phyloP scores from a whole-genome alignment of 495 filamentous ascomycete species.

The Eremomyces bilateralis region DNA sequence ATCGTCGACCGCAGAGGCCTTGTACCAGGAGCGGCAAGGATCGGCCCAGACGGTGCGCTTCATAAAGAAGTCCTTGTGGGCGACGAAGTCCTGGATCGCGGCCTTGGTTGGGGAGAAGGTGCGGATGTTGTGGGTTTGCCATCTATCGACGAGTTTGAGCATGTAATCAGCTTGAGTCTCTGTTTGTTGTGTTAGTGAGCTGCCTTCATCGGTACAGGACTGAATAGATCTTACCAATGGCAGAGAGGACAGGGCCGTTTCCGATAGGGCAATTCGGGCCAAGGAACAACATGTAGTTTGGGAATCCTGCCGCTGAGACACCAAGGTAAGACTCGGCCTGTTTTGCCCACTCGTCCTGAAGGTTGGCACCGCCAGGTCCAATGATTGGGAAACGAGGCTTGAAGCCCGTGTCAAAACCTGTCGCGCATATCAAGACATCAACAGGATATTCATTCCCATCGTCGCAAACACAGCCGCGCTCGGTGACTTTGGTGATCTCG shows the following conservation, averaged over 20 bases:
- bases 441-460: conserved; percentile 14
- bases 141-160: conserved; percentile 25
- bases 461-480: conserved; percentile 10
- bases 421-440: conserved; percentile 25
- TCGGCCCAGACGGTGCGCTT: conserved; percentile 24
- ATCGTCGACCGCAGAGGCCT: conserved; percentile 15
- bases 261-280: conserved; percentile 25
- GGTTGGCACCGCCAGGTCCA: conserved; percentile 16
- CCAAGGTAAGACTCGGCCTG: conserved; percentile 12
- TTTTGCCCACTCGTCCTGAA: conserved; percentile 12
- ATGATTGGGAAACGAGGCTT: conserved; percentile 27
- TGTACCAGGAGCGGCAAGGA: conserved; percentile 34
- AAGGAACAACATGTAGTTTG: conserved; percentile 16
- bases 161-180: conserved; percentile 32
- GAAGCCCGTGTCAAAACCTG: conserved; percentile 28
- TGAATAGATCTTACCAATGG: conserved; percentile 5
- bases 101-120: conserved; percentile 19
- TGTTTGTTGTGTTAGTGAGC: neutral
- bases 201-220: neutral
- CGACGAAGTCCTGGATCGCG: conserved; percentile 24
- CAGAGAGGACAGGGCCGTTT: conserved; percentile 15
- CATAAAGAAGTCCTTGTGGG: conserved; percentile 27
- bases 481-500: conserved; percentile 12
- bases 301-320: conserved; percentile 12
- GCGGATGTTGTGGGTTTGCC: conserved; percentile 16